Base-by-base conservation (phyloP, 176 grass and related monocot genomes). In the Thalia dealbata region DNA sequence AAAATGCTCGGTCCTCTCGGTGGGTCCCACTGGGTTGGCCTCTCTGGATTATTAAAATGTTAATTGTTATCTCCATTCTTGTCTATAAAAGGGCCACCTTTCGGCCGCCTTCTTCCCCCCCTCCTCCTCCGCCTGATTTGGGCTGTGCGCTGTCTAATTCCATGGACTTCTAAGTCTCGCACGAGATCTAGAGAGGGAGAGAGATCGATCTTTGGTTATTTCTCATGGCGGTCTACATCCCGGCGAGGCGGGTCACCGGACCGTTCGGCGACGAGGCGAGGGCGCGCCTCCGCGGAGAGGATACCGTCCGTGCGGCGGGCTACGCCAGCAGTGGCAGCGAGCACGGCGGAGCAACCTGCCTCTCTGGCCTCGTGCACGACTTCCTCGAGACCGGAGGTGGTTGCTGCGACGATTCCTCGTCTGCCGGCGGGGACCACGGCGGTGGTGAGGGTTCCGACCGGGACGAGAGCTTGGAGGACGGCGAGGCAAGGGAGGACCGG, bases 301-400 rank as follows among this genome's bases (percentile, higher is more conserved):
- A 27, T 23, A 22, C 44, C 52, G 18, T 2, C 21, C n/a, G 2
- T 52, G 56, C 50, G 1, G 59, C 63, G 14, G 60, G 50, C 28
- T 75, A 64, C 64, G 83, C 80, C 68, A 77, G 86, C 78, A 91
- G 92, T 74, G 86, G 89, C 66, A 88, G 95, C 64, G 89, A 92
- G 45, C 87, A 92, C 70, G 87, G 87, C 61, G 79, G 83, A 19
- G 71, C 83, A 44, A 80, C 87, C 0, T 95, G 90, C 80, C 81
- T 95, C 50, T 95, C 88, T 28, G 87, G 50, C 35, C 90, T 99
- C 51, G 90, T 99, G 19, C 87, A 89, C 75, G 87, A 79, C 11
- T 93, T 95, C 70, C 95, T 99, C 21, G 87, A 91, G 75, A 83
- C 73, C n/a, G 74, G 4, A 18, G 74, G 4, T n/a, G 50, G 25